phyloP scores from a whole-genome alignment of 2,329 filamentous ascomycete genomes.

The Rachicladosporium sp. region DNA sequence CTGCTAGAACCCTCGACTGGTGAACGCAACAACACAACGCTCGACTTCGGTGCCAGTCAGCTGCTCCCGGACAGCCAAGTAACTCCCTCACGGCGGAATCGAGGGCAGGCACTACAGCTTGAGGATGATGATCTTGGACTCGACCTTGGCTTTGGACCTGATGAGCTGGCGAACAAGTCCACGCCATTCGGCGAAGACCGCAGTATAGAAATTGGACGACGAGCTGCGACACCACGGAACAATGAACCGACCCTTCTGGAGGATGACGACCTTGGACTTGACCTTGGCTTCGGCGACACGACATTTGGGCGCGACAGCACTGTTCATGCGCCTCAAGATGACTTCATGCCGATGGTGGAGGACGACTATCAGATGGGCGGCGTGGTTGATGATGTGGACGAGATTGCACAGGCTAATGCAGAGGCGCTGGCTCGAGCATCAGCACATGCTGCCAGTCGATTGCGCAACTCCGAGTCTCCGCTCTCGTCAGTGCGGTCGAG shows the following conservation, averaged over 20 bases:
- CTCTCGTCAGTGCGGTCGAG: conserved; percentile 42
- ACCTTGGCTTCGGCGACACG: conserved; percentile 26
- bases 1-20: conserved; percentile 30
- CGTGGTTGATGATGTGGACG: conserved; percentile 19
- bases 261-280: conserved; percentile 45
- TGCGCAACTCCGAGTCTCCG: conserved; percentile 39
- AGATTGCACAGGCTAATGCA: conserved; percentile 29
- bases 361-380: conserved; percentile 33
- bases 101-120: conserved; percentile 29
- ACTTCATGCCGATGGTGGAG: conserved; percentile 15
- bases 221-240: conserved; percentile 51
- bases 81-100: conserved; percentile 16
- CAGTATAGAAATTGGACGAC: conserved; percentile 82
- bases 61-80: conserved; percentile 51
- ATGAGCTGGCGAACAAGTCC: conserved; percentile 24
- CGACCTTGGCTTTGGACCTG: conserved; percentile 47
- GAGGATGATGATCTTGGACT: conserved; percentile 48
- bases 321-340: conserved; percentile 9
- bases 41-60: conserved; percentile 58
- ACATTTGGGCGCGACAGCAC: conserved; percentile 14
- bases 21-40: conserved; percentile 31
- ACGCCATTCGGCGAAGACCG: conserved; percentile 8
- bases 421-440: conserved; percentile 31
- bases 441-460: conserved; percentile 22
- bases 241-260: conserved; percentile 47